Percentiles rank a stretch among this genome's conserved stretches.
Evolutionary conservation across 2,329 filamentous ascomycete species (phyloP).

Genomic region (Cladophialophora chaetospira): DNA sequence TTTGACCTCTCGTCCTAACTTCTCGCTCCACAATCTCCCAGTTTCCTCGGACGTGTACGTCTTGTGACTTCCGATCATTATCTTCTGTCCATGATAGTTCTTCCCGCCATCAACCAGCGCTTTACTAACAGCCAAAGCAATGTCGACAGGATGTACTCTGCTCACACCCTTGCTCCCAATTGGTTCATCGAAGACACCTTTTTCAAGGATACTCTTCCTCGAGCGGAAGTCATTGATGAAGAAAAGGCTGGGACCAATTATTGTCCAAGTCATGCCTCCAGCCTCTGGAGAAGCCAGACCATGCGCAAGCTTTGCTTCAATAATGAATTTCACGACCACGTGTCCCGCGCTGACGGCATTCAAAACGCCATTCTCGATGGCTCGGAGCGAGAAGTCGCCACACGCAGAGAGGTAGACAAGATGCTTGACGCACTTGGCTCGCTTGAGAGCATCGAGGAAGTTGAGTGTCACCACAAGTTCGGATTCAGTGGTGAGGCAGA

Average conservation of each 20-base stretch:
- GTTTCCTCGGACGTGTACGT: neutral
- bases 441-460: neutral
- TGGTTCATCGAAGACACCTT: neutral
- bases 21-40: neutral
- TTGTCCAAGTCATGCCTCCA: neutral
- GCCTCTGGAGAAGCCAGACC: neutral
- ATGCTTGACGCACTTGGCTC: neutral
- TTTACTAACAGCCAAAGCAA: neutral
- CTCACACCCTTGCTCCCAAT: neutral
- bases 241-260: neutral
- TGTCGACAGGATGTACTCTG: neutral
- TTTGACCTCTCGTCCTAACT: neutral
- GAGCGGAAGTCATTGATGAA: neutral
- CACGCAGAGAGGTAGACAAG: neutral
- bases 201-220: neutral
- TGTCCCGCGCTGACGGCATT: neutral
- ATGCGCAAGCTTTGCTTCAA: neutral
- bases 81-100: neutral
- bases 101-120: neutral
- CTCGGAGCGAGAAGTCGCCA: neutral
- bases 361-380: neutral
- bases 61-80: neutral
- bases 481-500: neutral
- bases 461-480: neutral
- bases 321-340: neutral